These are phyloP conservation scores for Pythium dissotocum DNA, from an alignment of 352 stramenopile species.

Conservation along the genomic window DNA sequence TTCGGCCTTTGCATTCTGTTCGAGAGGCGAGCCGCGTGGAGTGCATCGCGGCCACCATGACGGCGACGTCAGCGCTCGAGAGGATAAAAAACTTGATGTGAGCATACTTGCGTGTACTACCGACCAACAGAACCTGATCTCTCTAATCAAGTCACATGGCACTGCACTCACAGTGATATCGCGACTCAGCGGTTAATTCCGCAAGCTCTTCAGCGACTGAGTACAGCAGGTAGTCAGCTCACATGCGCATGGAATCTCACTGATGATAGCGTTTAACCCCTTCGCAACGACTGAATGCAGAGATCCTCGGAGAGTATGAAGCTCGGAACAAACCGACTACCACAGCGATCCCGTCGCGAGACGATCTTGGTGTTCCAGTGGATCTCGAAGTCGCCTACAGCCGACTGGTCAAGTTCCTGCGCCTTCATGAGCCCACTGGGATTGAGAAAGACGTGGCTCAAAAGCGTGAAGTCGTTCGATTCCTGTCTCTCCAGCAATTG, in stretches of 20 bases:
- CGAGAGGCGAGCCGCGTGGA: no score
- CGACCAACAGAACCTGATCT: neutral
- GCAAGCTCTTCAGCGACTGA: constrained; percentile 4
- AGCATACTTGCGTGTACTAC: constrained; percentile 6
- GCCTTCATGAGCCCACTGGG: constrained; percentile 56
- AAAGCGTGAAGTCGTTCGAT: constrained; percentile 52
- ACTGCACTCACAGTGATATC: constrained; percentile 1
- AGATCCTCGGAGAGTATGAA: constrained; percentile 60
- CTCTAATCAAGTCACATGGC: neutral
- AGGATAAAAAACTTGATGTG: constrained; percentile 62
- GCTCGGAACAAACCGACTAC: constrained; percentile 26
- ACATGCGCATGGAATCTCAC: neutral
- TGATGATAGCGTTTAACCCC: neutral
- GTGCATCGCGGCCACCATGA: constrained; percentile 26
- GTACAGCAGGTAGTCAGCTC: neutral
- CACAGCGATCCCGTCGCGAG: constrained; percentile 33
- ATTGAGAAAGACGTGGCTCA: constrained; percentile 54
- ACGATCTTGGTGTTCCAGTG: constrained; percentile 36
- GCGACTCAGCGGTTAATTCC: neutral
- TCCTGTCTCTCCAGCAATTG: constrained; percentile 55
- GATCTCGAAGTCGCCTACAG: constrained; percentile 47
- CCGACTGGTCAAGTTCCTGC: constrained; percentile 53
- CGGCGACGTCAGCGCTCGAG: constrained; percentile 39
- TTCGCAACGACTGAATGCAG: constrained; percentile 18
- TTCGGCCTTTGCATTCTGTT: neutral